Evolutionary conservation across 306 rosid species (phyloP), one percentile per base, ranked within the genome.

Genomic region (Medicago arabica): DNA sequence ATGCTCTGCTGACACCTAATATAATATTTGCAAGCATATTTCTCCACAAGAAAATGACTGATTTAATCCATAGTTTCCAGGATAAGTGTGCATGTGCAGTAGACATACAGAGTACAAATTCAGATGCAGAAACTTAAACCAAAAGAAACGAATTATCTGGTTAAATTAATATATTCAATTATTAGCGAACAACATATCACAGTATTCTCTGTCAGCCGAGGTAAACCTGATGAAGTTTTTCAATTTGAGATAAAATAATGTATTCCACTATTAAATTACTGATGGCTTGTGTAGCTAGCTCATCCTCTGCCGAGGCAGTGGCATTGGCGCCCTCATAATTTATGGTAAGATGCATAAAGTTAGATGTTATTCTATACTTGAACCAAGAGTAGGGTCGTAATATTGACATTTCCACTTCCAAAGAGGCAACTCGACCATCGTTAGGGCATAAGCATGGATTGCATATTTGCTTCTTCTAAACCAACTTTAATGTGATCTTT

Each of bases 371-470:
- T 63, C 53, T 44, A 83, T 69, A 69, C 60, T 74, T 65, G 50
- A 69, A 63, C 75, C 51, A 63, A 55, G 54, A 63, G 50, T 28
- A 62, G 51, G 61, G 53, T 25, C 58, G 71, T 34, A 51, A 64
- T 23, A 41, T 36, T 40, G 18, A 49, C 34, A 54, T 55, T 36
- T 74, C 67, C 71, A 44, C 68, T 40, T 53, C 39, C 47, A 38
- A 59, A 67, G 34, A 71, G 55, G 60, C 39, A 72, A 76, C 53
- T 77, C 80, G 47, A 73, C 38, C 74, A 43, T 72, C 43, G 58
- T 68, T 70, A 34, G 17, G 23, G 64, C 64, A 4, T 58, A 58
- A 58, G 16, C n/a, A 19, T 21, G 23, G 34, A 21, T 23, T 58
- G n/a, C 64, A 58, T n/a, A n/a, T n/a, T n/a, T n/a, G n/a, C n/a